Base-by-base conservation (phyloP, 495 filamentous ascomycete genomes). In the Aspergillus olivimuriae region DNA sequence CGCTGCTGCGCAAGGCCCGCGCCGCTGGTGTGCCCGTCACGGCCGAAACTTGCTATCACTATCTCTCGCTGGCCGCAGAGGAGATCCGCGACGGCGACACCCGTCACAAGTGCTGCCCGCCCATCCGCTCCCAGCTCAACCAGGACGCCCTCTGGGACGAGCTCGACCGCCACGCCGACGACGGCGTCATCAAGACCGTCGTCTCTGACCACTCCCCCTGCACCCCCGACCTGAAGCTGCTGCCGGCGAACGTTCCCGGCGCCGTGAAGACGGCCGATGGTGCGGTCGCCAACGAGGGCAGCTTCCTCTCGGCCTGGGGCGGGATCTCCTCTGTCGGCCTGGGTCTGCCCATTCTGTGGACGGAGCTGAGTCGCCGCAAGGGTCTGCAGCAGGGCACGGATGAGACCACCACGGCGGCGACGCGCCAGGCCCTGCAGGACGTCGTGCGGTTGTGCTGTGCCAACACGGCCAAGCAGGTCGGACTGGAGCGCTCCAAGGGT, bases 191-290 rank as follows among this genome's bases (percentile, higher is more conserved):
- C 62, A 78, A 84, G 60, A 97, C 92, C 0, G 78, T 98, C 17
- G 92, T 98, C n/a, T 91, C 86, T 1, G 92, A 98, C 56, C 92
- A 98, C 70, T 91, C 85, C 19, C 92, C 92, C 10, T 98, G 92
- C 70, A 98, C 92, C 1, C 89, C 92, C 1, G 80, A 94, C 56
- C 75, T 98, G 44, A 98, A 98, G 69, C 76, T 91, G 21, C 78
- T 98, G 0, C 89, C 89, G 7, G 57, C 75, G 1, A 72, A 82
- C 47, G 62, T 94, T 3, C 67, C 73, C 10, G 60, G 58, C 51
- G 63, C 53, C 62, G 57, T 40, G 52, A 55, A 14, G 44, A 48
- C n/a, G 24, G 24, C 24, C 5, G 11, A 11, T 6, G 11, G 24
- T 6, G 24, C 24, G 24, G 11, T 11, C 24, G 11, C 24, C 24